Percentiles rank a stretch among this genome's conserved stretches.
These are phyloP conservation scores for Crithidia bombi DNA, from an alignment of 208 protist species.

Conservation along the genomic window DNA sequence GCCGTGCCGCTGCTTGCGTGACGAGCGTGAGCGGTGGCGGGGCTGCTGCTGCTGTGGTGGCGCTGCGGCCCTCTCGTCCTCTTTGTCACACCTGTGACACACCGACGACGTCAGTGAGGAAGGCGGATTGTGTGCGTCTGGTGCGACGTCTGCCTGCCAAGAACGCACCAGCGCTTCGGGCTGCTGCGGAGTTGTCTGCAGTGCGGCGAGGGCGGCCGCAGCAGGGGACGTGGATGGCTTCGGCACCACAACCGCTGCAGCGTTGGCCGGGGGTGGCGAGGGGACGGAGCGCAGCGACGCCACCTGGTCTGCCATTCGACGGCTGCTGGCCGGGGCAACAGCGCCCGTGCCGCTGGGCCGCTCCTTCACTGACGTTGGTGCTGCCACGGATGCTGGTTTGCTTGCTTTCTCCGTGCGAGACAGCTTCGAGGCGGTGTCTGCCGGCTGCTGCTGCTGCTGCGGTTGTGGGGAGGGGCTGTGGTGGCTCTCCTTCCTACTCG, in stretches of 20 bases:
- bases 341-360: too few relatives aligned
- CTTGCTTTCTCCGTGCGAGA: background rate
- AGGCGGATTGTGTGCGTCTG: slow-evolving; percentile 4
- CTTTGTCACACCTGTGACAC: background rate
- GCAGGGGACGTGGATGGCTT: background rate
- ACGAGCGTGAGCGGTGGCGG: slow-evolving; percentile 2
- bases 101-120: slow-evolving; percentile 13
- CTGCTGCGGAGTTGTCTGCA: slow-evolving; percentile 3
- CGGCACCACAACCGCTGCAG: background rate
- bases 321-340: background rate
- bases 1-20: background rate
- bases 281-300: background rate
- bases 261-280: background rate
- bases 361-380: too few relatives aligned
- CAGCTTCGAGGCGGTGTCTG: background rate
- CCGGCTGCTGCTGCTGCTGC: background rate
- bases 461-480: background rate
- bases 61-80: too few relatives aligned
- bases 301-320: background rate
- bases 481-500: background rate
- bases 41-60: background rate
- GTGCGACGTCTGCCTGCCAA: slow-evolving; percentile 13
- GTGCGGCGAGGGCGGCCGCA: background rate
- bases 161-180: slow-evolving; percentile 14
- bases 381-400: background rate